Percentiles rank a stretch among this genome's conserved stretches.
Conservation (phyloP, 257 asterid genomes). For the Datura wrightii region DNA sequence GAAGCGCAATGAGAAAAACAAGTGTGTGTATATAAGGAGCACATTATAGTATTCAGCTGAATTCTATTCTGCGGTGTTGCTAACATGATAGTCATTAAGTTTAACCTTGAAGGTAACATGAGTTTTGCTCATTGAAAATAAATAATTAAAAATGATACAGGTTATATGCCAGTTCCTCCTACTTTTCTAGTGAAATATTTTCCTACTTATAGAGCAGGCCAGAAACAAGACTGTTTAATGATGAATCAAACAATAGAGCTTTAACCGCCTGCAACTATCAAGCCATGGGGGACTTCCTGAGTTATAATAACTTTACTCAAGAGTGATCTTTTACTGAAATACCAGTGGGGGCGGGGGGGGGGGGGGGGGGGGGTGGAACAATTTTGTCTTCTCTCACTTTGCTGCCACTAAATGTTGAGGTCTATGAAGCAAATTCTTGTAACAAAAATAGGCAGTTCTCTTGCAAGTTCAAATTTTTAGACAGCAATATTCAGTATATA, state of each 20-base stretch:
- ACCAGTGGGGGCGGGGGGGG: not conserved
- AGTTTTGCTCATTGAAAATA: not conserved
- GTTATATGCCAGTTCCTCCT: not conserved
- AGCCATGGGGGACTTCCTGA: not conserved
- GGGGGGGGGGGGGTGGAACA: too few species aligned
- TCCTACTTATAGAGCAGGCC: not conserved
- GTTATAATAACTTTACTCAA: not conserved
- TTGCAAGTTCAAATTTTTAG: not conserved
- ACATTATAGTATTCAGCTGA: not conserved
- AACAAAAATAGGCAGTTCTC: too few species aligned
- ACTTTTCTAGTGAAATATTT: not conserved
- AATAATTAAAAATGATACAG: not conserved
- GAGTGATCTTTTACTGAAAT: not conserved
- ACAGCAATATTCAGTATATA: not conserved
- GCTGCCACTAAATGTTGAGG: not conserved
- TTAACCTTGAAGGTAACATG: conserved; percentile 13
- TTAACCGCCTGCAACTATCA: not conserved
- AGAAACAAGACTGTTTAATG: not conserved
- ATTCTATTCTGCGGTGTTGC: not conserved
- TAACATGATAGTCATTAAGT: not conserved
- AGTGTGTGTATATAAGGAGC: not conserved
- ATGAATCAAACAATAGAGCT: conserved; percentile 13
- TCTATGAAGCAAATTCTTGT: not conserved
- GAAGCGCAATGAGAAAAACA: conserved; percentile 1
- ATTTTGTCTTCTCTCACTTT: not conserved